Percentiles rank a stretch among this genome's conserved stretches.
Evolutionary conservation across 148 eudicot genomes (phyloP).

Genomic region (Spergularia bocconei): DNA sequence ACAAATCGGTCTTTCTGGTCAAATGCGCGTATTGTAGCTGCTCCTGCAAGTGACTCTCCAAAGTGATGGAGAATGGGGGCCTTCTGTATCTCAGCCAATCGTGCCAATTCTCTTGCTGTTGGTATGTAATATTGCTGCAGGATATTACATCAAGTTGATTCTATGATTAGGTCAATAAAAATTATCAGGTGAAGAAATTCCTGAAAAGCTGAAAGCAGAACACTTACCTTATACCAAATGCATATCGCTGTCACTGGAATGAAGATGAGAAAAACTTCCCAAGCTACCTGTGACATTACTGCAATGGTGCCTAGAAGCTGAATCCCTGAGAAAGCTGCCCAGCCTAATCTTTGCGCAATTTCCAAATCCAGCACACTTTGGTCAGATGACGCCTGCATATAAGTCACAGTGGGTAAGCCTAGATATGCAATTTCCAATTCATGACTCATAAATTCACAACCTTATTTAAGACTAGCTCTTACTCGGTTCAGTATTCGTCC

Average conservation of each 20-base stretch:
- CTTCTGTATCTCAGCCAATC: slow-evolving; percentile 81
- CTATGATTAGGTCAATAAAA: not conserved
- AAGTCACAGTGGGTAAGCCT: slow-evolving; percentile 1
- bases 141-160: not conserved
- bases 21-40: slow-evolving; percentile 95
- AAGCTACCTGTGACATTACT: slow-evolving; percentile 98
- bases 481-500: slow-evolving; percentile 97
- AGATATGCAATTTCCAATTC: not conserved
- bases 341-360: slow-evolving; percentile 76
- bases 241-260: slow-evolving; percentile 93
- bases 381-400: slow-evolving; percentile 86
- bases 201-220: not conserved
- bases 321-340: slow-evolving; percentile 89
- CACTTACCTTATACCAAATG: slow-evolving; percentile 77
- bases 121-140: slow-evolving; percentile 93
- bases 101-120: slow-evolving; percentile 91
- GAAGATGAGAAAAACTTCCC: slow-evolving; percentile 94
- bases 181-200: not conserved
- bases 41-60: slow-evolving; percentile 95
- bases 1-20: slow-evolving; percentile 71
- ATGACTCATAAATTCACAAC: no score
- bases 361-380: slow-evolving; percentile 95
- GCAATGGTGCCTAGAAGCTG: slow-evolving; percentile 87
- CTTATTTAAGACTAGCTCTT: slow-evolving; percentile 16
- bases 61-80: slow-evolving; percentile 97